These are phyloP conservation scores for Solanum bukasovii DNA, from an alignment of 257 asterid species.

Conservation along the genomic window DNA sequence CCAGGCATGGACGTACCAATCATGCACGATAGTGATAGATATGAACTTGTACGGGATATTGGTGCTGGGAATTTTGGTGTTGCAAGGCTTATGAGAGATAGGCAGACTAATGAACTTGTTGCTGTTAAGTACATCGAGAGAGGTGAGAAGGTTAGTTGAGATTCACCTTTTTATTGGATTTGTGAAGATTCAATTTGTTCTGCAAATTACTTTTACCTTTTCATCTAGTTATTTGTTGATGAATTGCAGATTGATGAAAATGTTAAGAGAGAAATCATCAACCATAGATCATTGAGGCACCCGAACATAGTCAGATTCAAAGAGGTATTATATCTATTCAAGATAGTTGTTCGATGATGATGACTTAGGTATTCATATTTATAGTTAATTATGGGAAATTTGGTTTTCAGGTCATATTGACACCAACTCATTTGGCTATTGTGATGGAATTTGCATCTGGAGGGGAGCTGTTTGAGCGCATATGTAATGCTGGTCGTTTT, in stretches of 20 bases:
- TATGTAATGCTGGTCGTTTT: conserved; percentile 97
- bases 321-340: conserved; percentile 42
- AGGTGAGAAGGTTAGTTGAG: conserved; percentile 72
- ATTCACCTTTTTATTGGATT: not conserved
- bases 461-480: conserved; percentile 90
- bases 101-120: conserved; percentile 76
- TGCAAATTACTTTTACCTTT: not conserved
- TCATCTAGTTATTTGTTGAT: no score
- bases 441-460: conserved; percentile 99
- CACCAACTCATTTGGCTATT: conserved; percentile 95
- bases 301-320: conserved; percentile 85
- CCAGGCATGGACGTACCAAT: conserved; percentile 92
- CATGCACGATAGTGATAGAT: conserved; percentile 87
- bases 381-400: not conserved
- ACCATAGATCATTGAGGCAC: conserved; percentile 89
- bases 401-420: conserved; percentile 54
- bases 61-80: conserved; percentile 99
- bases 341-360: not conserved
- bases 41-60: conserved; percentile 80
- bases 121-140: conserved; percentile 98
- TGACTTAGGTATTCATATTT: not conserved
- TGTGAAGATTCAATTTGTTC: not conserved
- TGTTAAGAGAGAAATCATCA: conserved; percentile 86
- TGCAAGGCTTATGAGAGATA: conserved; percentile 90
- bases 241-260: conserved; percentile 74